Base-by-base conservation (phyloP, 73 alveolate species). In the Uronychia setigera region DNA sequence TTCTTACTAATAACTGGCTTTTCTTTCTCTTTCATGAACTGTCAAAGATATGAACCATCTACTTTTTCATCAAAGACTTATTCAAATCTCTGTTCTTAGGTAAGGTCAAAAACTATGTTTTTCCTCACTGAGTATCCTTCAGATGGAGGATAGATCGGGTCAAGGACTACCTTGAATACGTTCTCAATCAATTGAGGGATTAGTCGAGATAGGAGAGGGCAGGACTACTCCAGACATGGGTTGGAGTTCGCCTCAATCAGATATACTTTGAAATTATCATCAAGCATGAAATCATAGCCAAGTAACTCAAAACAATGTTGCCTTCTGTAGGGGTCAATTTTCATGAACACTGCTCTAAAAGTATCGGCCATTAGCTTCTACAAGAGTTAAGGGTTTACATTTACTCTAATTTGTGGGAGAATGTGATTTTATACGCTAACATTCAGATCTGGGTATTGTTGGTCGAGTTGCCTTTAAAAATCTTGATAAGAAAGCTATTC, bases 11-110 rank as follows among this genome's bases (percentile, higher is more conserved):
- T n/a, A n/a, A n/a, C n/a, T n/a, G n/a, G n/a, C n/a, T n/a, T n/a
- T n/a, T n/a, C 96, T 92, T 46, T 96, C 85, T 34, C 92, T 92
- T 94, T 94, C 98, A n/a, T n/a, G n/a, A n/a, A n/a, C n/a, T n/a
- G n/a, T n/a, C n/a, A n/a, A n/a, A n/a, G n/a, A n/a, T n/a, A n/a
- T n/a, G n/a, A n/a, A n/a, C 67, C 67, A 46, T 46, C 67, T 46
- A 46, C 67, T 46, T 46, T 46, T 46, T 46, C 67, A 46, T 46
- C 67, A 19, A 46, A 46, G 19, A 46, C 67, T 19, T 11, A 19
- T 46, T 46, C 67, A 46, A 46, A 46, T 46, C 19, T 46, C 67
- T 46, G 67, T 46, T 46, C 67, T 19, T 46, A 19, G 67, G 67
- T 19, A 19, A 46, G 5, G 19, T 46, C 67, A 5, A 5, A 5